These are phyloP conservation scores for Colletotrichum cuscutae DNA, from an alignment of 2,329 filamentous ascomycete genomes.

Conservation along the genomic window DNA sequence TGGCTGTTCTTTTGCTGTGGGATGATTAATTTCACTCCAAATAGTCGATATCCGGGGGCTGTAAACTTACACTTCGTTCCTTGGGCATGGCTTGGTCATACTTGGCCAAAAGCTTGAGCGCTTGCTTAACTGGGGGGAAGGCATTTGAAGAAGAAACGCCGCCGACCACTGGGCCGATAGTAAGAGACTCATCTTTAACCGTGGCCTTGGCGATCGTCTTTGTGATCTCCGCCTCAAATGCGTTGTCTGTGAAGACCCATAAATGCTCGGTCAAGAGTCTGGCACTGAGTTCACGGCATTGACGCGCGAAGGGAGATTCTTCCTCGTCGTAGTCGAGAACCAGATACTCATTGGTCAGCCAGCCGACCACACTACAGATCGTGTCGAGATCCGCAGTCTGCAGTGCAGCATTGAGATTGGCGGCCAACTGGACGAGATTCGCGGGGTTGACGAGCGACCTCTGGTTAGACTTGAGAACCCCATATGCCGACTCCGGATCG, in stretches of 20 bases:
- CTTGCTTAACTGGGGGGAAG: slow-evolving; percentile 66
- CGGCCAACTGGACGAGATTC: slow-evolving; percentile 63
- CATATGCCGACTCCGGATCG: slow-evolving; percentile 61
- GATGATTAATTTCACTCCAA: not conserved
- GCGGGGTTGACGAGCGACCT: slow-evolving; percentile 63
- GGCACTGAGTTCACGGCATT: slow-evolving; percentile 66
- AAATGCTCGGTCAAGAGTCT: slow-evolving; percentile 66
- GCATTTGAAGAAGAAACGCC: slow-evolving; percentile 66
- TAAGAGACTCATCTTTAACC: slow-evolving; percentile 58
- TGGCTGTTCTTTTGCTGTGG: slow-evolving; percentile 61
- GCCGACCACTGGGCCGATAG: slow-evolving; percentile 60
- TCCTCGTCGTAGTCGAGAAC: slow-evolving; percentile 67
- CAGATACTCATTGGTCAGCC: slow-evolving; percentile 68
- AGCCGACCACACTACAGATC: slow-evolving; percentile 66
- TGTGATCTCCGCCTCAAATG: slow-evolving; percentile 65
- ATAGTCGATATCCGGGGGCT: accelerated
- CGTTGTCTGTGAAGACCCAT: slow-evolving; percentile 65
- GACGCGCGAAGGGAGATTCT: slow-evolving; percentile 60
- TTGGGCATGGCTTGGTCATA: slow-evolving; percentile 74
- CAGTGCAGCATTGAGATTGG: slow-evolving; percentile 59
- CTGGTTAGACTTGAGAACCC: slow-evolving; percentile 58
- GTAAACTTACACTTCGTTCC: slow-evolving; percentile 65
- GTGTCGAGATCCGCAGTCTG: slow-evolving; percentile 59
- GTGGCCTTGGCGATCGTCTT: slow-evolving; percentile 63
- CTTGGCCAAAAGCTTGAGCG: slow-evolving; percentile 67